Evolutionary conservation across 192 early-diverging fungal genomes (phyloP).

Genomic region (Podila epicladia): DNA sequence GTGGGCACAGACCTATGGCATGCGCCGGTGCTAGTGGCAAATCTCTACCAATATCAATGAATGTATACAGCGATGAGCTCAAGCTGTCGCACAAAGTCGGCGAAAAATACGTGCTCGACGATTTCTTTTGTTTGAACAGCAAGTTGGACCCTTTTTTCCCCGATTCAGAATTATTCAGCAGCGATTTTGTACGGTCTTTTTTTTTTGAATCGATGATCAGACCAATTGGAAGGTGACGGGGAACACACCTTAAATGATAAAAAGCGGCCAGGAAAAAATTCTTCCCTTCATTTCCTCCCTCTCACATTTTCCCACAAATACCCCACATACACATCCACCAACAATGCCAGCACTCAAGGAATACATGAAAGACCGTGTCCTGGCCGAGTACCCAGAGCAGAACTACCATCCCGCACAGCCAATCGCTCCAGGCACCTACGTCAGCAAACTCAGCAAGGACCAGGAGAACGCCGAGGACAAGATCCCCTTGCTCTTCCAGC

Average conservation of each 20-base stretch:
- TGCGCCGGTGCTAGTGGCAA: no score
- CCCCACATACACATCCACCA: not conserved
- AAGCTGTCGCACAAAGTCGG: no score
- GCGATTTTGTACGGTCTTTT: not conserved
- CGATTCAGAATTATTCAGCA: no score
- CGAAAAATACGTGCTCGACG: no score
- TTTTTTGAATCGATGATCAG: not conserved
- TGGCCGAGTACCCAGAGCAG: not conserved
- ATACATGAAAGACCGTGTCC: not conserved
- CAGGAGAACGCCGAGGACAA: not conserved
- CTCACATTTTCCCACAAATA: not conserved
- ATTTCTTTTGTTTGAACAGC: no score
- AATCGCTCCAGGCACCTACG: constrained; percentile 5
- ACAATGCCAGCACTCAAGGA: not conserved
- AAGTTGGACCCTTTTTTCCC: no score
- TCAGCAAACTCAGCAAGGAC: not conserved
- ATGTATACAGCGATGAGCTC: no score
- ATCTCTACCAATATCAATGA: no score
- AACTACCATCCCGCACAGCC: constrained; percentile 2
- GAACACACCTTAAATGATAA: not conserved
- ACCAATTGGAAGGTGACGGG: not conserved
- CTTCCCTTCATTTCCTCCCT: not conserved
- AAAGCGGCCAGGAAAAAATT: not conserved
- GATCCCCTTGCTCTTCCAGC: constrained; percentile 62
- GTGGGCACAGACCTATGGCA: no score